phyloP scores from a whole-genome alignment of 2,329 filamentous ascomycete species.

The Aspergillus quadrilineatus region DNA sequence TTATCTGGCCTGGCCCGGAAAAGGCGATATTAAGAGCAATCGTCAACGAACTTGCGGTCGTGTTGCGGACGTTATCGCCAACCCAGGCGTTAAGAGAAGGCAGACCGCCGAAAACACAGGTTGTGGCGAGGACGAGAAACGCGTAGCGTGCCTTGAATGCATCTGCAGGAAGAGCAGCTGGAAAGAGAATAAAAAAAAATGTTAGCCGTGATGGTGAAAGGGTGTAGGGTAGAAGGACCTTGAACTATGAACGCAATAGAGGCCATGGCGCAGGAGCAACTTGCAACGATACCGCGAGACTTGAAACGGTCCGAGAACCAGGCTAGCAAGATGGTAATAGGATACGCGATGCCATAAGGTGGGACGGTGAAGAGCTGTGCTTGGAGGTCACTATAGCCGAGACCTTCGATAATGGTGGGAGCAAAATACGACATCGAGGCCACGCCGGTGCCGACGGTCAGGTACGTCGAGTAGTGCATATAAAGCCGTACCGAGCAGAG shows the following conservation, averaged over 20 bases:
- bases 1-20: conserved; percentile 28
- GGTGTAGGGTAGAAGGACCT: neutral
- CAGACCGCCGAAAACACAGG: conserved; percentile 26
- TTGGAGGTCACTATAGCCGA: conserved; percentile 20
- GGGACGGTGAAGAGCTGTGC: conserved; percentile 25
- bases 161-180: neutral
- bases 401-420: conserved; percentile 21
- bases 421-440: conserved; percentile 36
- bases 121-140: conserved; percentile 21
- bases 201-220: neutral
- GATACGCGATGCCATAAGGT: conserved; percentile 18
- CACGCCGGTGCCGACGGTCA: conserved; percentile 1
- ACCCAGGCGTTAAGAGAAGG: conserved; percentile 30
- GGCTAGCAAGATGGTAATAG: conserved; percentile 12
- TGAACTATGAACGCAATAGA: neutral
- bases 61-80: conserved; percentile 24
- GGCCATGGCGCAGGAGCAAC: neutral
- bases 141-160: conserved; percentile 18
- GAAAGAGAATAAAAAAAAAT: neutral
- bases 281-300: neutral
- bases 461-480: conserved; percentile 9
- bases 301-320: conserved; percentile 7
- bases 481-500: neutral
- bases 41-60: conserved; percentile 21
- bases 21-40: conserved; percentile 29